Base-by-base conservation (phyloP, 2,329 filamentous ascomycete genomes). In the Sarocladium kiliense region DNA sequence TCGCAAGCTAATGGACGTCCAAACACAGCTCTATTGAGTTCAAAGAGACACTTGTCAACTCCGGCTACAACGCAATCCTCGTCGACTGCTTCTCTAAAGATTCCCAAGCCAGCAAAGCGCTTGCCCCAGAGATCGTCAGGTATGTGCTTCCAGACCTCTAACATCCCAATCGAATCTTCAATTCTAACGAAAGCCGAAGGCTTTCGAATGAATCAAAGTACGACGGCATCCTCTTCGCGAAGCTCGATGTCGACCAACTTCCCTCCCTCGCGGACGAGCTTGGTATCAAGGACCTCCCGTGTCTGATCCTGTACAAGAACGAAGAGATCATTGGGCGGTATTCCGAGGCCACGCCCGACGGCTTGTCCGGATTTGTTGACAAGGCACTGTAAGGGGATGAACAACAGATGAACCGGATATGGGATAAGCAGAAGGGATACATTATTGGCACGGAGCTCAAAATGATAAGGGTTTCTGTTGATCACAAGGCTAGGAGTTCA, bases 201-300 rank as follows among this genome's bases (percentile, higher is more conserved):
- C 30, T 36, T 5, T 53, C 49, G 16, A 53, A 53, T 18, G 49
- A 53, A 16, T 14, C 18, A 6, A 53, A 53, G 49, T 53, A 36
- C 32, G 27, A 53, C 5, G 27, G 30, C 27, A 39, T 53, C 32
- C n/a, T 53, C n/a, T 53, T 53, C 32, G 32, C 49, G 7, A 53
- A 53, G 49, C 49, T 53, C 49, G 49, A 53, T 19, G 49, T 53
- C 49, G 49, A 53, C 32, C 49, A 53, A 25, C n/a, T 53, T 30
- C 49, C 49, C 49, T 36, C 49, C 11, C 49, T 53, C 27, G 49
- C 49, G 5, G 32, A 53, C 32, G 49, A 53, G 49, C 49, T 53
- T 16, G 49, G 49, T 16, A n/a, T 53, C 27, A 53, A 53, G 49
- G 49, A 53, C 49, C 30, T 53, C 18, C 49, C 49, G 4, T 53